These are phyloP conservation scores for Beauveria asiatica DNA, from an alignment of 2,329 filamentous ascomycete species.

Conservation along the genomic window DNA sequence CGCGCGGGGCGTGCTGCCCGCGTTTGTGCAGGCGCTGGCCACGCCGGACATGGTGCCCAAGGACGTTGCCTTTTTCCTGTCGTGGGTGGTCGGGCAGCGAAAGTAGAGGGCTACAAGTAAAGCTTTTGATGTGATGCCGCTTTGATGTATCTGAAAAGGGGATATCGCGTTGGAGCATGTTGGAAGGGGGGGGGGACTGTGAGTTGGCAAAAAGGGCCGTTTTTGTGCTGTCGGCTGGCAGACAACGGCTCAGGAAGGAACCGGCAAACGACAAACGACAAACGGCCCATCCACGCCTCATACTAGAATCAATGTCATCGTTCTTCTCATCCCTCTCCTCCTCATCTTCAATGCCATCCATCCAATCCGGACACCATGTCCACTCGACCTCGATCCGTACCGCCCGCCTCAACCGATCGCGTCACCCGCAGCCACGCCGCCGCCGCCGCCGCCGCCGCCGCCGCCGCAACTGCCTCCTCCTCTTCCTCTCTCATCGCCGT, in stretches of 20 bases:
- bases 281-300: not conserved
- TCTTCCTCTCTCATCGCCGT: not conserved
- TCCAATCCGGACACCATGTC: not conserved
- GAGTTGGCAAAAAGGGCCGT: not conserved
- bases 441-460: not conserved
- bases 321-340: not conserved
- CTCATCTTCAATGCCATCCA: not conserved
- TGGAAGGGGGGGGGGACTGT: too few relatives aligned
- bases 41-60: slow-evolving; percentile 57
- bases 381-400: slow-evolving; percentile 4
- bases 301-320: not conserved
- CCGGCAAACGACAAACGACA: slow-evolving; percentile 1
- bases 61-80: slow-evolving; percentile 61
- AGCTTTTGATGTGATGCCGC: not conserved
- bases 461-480: not conserved
- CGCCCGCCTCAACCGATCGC: not conserved
- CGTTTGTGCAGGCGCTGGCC: slow-evolving; percentile 55
- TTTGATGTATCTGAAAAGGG: not conserved
- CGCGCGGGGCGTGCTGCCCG: slow-evolving; percentile 57
- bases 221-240: slow-evolving; percentile 5
- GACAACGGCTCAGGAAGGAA: not conserved
- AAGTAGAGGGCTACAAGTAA: slow-evolving; percentile 12
- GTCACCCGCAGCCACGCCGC: slow-evolving; percentile 1
- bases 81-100: slow-evolving; percentile 47
- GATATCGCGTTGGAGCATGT: not conserved